These are phyloP conservation scores for Biscutella laevigata DNA, from an alignment of 441 rosid genomes.

Conservation along the genomic window DNA sequence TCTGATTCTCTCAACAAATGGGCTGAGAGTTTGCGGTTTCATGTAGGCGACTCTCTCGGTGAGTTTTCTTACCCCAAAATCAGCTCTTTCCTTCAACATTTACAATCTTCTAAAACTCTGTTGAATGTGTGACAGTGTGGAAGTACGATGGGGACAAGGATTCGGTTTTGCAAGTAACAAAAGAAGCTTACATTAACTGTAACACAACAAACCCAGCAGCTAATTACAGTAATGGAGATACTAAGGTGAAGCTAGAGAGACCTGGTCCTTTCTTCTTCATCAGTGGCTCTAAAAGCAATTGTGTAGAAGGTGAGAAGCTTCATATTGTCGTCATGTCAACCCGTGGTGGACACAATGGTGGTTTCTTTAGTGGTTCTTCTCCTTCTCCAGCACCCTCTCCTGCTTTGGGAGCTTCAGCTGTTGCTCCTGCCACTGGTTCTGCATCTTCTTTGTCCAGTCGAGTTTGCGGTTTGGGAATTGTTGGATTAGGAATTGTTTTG, in stretches of 20 bases:
- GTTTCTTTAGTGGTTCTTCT: slow-evolving; percentile 21
- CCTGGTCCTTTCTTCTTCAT: slow-evolving; percentile 72
- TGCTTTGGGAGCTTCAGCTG: slow-evolving; percentile 36
- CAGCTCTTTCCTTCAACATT: neutral
- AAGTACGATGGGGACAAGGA: slow-evolving; percentile 62
- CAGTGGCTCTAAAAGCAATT: slow-evolving; percentile 69
- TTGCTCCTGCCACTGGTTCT: slow-evolving; percentile 37
- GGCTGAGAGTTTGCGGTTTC: slow-evolving; percentile 66
- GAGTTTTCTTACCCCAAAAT: neutral
- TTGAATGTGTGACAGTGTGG: slow-evolving; percentile 39
- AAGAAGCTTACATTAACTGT: slow-evolving; percentile 56
- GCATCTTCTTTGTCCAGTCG: neutral
- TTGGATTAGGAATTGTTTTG: slow-evolving; percentile 16
- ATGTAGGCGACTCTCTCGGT: slow-evolving; percentile 68
- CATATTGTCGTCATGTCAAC: slow-evolving; percentile 49
- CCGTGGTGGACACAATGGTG: slow-evolving; percentile 28
- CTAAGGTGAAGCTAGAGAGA: slow-evolving; percentile 56
- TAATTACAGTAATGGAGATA: slow-evolving; percentile 57
- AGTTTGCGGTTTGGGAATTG: slow-evolving; percentile 11
- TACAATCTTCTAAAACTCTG: neutral
- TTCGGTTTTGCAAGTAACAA: slow-evolving; percentile 62
- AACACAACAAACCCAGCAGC: slow-evolving; percentile 49
- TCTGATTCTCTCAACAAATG: slow-evolving; percentile 73
- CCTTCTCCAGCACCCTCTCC: slow-evolving; percentile 71
- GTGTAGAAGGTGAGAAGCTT: slow-evolving; percentile 74